Evolutionary conservation across 2,329 filamentous ascomycete species (phyloP), one percentile per base, ranked within the genome.

Genomic region (Colletotrichum orbiculare): DNA sequence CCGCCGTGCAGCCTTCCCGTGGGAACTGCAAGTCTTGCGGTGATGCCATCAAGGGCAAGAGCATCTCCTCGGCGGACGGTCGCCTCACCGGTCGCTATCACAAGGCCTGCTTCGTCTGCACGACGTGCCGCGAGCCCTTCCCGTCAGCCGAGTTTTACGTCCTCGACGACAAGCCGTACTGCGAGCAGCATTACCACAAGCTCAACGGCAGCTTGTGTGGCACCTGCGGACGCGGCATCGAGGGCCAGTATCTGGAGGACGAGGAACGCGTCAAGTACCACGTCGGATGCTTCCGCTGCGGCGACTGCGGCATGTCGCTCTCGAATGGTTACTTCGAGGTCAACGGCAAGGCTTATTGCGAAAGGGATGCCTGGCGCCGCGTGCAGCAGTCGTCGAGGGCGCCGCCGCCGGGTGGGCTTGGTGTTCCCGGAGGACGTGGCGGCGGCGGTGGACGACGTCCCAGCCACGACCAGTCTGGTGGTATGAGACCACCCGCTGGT

Each of bases 1-100:
- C 50, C 62, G 69, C 48, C 67, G 67, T 69, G 13, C 67, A 77
- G 10, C 76, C 81, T 1, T 85, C 85, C 13, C 91, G 92, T 60
- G 92, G 93, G 2, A 88, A 87, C 67, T 99, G 96, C 81, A 92
- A 93, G 72, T 92, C 92, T 1, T 99, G 96, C 76, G 83, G 87
- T 4, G 82, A 91, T 49, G 81, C 85, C 7, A 98, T 99, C 71
- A 87, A 88, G 48, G 95, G 94, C 17, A 98, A 97, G 79, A 97
- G 94, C 1, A 89, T 99, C 63, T 97, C 95, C 39, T 97, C 94
- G 12, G 94, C 94, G 1, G 96, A 97, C 71, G 96, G 96, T 13
- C 90, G 94, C 33, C 83, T 99, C 33, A 97, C 93, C 0, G 96
- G 96, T 9, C 90, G 94, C 68, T 99, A 97, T 77, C 96, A 99